phyloP scores from a whole-genome alignment of 1,284 basidiomycete species.

The Microstroma glucosiphilum region DNA sequence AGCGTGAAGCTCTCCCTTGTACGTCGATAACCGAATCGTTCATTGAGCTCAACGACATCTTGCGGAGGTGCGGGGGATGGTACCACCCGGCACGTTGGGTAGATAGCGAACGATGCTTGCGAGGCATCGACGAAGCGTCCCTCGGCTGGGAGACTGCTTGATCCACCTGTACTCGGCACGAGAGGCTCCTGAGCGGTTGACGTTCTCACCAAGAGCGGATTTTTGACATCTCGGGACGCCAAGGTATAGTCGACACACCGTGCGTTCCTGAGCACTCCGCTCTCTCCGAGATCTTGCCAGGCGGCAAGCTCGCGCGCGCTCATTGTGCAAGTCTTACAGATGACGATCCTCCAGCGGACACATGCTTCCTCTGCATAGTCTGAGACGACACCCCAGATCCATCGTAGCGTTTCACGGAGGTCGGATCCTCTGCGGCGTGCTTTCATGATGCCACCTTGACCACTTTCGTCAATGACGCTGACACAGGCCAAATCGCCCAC shows the following conservation, averaged over 20 bases:
- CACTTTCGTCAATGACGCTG: constrained; percentile 31
- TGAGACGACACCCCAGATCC: not conserved
- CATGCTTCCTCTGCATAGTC: not conserved
- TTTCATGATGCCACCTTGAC: constrained; percentile 10
- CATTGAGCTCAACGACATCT: too few relatives aligned
- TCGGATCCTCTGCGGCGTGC: not conserved
- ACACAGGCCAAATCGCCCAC: constrained; percentile 18
- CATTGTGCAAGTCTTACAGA: not conserved
- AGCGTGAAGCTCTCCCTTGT: too few relatives aligned
- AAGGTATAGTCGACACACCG: constrained; percentile 12
- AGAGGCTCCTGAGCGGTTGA: too few relatives aligned
- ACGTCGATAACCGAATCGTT: too few relatives aligned
- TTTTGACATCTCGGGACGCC: constrained; percentile 15
- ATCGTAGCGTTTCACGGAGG: not conserved
- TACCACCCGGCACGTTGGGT: too few relatives aligned
- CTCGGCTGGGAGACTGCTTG: too few relatives aligned
- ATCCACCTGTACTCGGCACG: too few relatives aligned
- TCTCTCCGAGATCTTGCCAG: constrained; percentile 15
- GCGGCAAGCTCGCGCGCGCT: not conserved
- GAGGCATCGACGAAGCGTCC: too few relatives aligned
- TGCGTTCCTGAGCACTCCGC: constrained; percentile 15
- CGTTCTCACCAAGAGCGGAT: not conserved
- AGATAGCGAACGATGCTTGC: too few relatives aligned
- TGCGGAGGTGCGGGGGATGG: too few relatives aligned
- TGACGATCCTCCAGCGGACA: not conserved